A percentile compares a stretch with the other conserved stretches of the same genome.
Conservation (phyloP, 1,284 basidiomycete genomes). For the Ceratobasidium sp. region DNA sequence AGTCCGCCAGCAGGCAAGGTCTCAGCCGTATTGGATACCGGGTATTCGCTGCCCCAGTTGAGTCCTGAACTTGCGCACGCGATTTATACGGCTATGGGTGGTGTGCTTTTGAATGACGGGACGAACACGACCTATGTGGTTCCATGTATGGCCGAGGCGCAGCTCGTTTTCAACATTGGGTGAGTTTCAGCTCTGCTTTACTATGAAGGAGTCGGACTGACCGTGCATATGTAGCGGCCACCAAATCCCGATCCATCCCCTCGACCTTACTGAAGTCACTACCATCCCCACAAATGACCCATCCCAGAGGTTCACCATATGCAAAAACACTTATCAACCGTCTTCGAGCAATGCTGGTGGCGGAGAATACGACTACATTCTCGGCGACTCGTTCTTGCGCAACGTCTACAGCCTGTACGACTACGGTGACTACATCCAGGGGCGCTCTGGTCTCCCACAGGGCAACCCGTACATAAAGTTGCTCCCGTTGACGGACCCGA, state of each 20-base stretch:
- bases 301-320: conserved; percentile 16
- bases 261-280: conserved; percentile 34
- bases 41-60: conserved; percentile 35
- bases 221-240: background rate
- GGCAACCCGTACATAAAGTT: conserved; percentile 42
- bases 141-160: conserved; percentile 36
- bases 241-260: conserved; percentile 37
- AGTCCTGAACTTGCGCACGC: conserved; percentile 31
- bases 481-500: conserved; percentile 37
- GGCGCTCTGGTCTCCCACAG: conserved; percentile 21
- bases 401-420: conserved; percentile 40
- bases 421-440: conserved; percentile 39
- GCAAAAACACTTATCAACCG: conserved; percentile 29
- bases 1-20: conserved; percentile 38
- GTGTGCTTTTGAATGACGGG: conserved; percentile 21
- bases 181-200: background rate
- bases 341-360: conserved; percentile 40
- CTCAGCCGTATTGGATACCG: conserved; percentile 37
- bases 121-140: conserved; percentile 37
- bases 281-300: conserved; percentile 6
- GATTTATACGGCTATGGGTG: conserved; percentile 36
- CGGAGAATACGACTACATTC: conserved; percentile 38
- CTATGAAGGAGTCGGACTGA: background rate
- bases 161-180: conserved; percentile 39
- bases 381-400: conserved; percentile 40